Evolutionary conservation across 495 filamentous ascomycete species (phyloP).

Genomic region (Penicillium subrubescens): DNA sequence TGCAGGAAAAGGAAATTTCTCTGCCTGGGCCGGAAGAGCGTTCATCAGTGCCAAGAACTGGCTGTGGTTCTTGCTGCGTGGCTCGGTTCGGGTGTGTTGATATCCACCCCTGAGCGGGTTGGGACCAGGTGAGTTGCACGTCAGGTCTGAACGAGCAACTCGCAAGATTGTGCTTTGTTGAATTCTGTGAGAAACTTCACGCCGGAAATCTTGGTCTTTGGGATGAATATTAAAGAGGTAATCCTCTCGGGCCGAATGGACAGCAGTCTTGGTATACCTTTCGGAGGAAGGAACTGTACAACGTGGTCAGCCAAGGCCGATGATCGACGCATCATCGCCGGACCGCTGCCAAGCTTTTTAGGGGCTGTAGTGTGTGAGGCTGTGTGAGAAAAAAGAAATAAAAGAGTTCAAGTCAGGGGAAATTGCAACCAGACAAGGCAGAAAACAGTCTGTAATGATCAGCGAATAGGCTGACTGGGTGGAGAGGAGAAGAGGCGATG

Average conservation of each 20-base stretch:
- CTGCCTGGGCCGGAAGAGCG: conserved; percentile 25
- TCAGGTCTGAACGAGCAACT: background rate
- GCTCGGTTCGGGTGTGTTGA: background rate
- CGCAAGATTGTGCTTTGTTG: background rate
- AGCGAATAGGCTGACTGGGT: background rate
- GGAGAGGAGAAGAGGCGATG: too few relatives aligned
- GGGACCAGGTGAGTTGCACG: background rate
- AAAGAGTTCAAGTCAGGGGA: background rate
- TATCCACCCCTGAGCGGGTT: background rate
- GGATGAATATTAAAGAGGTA: background rate
- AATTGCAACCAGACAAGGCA: background rate
- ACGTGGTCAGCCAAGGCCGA: conserved; percentile 36
- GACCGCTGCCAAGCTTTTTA: conserved; percentile 43
- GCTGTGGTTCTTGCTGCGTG: background rate
- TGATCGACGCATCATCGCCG: conserved; percentile 39
- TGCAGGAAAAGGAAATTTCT: conserved; percentile 12
- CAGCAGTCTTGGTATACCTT: conserved; percentile 9
- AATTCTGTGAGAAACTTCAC: background rate
- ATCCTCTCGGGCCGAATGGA: background rate
- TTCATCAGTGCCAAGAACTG: conserved; percentile 20
- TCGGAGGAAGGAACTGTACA: conserved; percentile 16
- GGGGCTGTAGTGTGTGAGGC: conserved; percentile 28
- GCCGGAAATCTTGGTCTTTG: background rate
- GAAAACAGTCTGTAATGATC: background rate
- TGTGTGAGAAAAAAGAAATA: background rate